Conservation (phyloP, 805 yeast species). For the Metschnikowia koreensis region DNA sequence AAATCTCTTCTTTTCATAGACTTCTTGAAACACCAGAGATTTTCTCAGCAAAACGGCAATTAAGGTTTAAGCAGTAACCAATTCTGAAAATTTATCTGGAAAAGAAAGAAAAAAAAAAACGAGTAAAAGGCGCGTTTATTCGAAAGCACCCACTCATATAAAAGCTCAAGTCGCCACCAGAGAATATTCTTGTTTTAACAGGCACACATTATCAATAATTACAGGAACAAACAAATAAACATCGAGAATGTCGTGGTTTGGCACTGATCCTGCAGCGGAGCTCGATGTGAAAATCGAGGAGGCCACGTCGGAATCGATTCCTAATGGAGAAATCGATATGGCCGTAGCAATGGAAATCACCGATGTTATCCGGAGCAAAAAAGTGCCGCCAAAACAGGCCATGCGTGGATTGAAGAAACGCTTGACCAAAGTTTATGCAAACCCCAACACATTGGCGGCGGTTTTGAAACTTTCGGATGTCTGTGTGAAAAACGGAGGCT, state of each 20-base stretch:
- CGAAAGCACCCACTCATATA: too few species aligned
- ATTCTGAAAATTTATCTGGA: too few species aligned
- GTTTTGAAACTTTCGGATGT: conserved; percentile 77
- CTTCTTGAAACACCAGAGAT: background rate
- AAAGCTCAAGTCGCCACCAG: too few species aligned
- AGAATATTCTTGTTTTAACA: too few species aligned
- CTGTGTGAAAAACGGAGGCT: conserved; percentile 91
- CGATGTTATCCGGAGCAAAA: conserved; percentile 80
- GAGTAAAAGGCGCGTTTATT: too few species aligned
- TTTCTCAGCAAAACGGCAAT: too few species aligned
- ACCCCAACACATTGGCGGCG: conserved; percentile 79
- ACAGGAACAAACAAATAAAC: too few species aligned
- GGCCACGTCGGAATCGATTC: conserved; percentile 88
- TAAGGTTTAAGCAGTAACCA: too few species aligned
- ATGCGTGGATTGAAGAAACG: conserved; percentile 82
- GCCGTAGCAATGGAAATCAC: conserved; percentile 75
- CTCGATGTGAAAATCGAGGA: conserved; percentile 64
- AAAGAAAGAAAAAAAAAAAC: too few species aligned
- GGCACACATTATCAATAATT: too few species aligned
- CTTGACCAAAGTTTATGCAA: conserved; percentile 52
- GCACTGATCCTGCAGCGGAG: conserved; percentile 32
- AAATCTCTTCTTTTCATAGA: background rate
- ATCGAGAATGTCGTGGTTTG: conserved; percentile 50
- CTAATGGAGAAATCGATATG: conserved; percentile 84
- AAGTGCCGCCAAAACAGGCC: conserved; percentile 74